Evolutionary conservation across 768 basidiomycete genomes (phyloP), one percentile per base, ranked within the genome.

Genomic region (Suillus brevipes): DNA sequence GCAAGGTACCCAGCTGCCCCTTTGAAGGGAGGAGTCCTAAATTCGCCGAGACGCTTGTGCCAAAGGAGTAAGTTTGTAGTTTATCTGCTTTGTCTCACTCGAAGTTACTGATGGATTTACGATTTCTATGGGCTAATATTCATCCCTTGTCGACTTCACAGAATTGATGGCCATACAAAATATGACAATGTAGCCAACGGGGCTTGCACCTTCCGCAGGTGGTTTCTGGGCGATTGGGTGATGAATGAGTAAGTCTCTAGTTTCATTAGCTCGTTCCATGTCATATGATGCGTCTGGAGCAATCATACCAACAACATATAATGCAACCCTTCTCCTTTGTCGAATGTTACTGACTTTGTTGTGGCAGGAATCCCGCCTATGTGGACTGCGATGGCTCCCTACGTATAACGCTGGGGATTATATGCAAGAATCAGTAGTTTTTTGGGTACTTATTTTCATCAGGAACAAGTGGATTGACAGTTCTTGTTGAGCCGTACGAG

Each of bases 131-230:
- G 43, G 20, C 4, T 45, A 45, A 10, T 10, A 10, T 45, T n/a
- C n/a, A 9, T 45, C n/a, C n/a, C n/a, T n/a, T n/a, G 45, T 20
- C n/a, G n/a, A 20, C 20, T n/a, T 7, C 20, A 10, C 45, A 45
- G 45, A 45, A 4, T 9, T 45, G 1, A 6, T 45, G 4, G 12
- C 45, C 0, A 2, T 45, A 1, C 5, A 8, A 45, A 9, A 45
- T n/a, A 45, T 12, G 2, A 2, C 9, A 10, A 3, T 4, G 10
- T 45, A 45, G 45, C n/a, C n/a, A n/a, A 20, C 1, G 5, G n/a
- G 20, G 9, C 20, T 45, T 0, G 0, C 18, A 8, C 1, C 4
- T n/a, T 8, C 3, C 9, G 0, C 0, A 4, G 7, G 20, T 45
- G n/a, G 43, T n/a, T 0, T 0, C n/a, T 45, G 45, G 45, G 20